phyloP scores from a whole-genome alignment of 148 eudicot species.

The Rhododendron kiyosumense region DNA sequence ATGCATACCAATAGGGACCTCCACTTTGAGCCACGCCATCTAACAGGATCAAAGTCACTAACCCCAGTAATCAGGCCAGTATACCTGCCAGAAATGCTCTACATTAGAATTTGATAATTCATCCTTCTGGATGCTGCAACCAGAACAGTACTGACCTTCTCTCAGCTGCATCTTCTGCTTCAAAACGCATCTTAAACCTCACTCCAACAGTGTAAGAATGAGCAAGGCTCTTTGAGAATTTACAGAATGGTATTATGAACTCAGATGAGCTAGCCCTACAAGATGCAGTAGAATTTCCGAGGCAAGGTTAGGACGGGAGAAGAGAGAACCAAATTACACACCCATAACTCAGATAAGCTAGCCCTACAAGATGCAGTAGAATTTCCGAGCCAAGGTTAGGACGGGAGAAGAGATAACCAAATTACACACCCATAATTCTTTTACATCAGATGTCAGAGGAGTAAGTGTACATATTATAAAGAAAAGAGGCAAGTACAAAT shows the following conservation, averaged over 20 bases:
- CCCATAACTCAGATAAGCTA: conserved; percentile 13
- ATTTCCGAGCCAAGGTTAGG: neutral
- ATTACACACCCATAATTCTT: neutral
- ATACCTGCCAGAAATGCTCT: conserved; percentile 40
- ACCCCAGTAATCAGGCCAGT: conserved; percentile 77
- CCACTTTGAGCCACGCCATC: conserved; percentile 98
- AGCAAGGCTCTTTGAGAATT: conserved; percentile 66
- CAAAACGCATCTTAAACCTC: conserved; percentile 82
- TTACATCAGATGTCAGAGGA: neutral
- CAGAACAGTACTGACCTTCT: conserved; percentile 46
- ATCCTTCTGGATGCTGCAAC: neutral
- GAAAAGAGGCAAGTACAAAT: neutral
- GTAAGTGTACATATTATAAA: neutral
- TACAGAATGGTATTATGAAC: conserved; percentile 60
- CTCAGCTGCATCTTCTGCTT: conserved; percentile 82
- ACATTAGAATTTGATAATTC: conserved; percentile 2
- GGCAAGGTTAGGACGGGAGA: neutral
- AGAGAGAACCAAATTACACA: neutral
- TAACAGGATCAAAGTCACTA: conserved; percentile 69
- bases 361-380: conserved; percentile 38
- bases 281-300: conserved; percentile 4
- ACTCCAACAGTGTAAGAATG: conserved; percentile 51
- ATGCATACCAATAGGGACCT: conserved; percentile 75
- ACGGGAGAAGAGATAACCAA: neutral
- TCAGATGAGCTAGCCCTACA: conserved; percentile 76